These are phyloP conservation scores for Atractiella rhizophila DNA, from an alignment of 768 basidiomycete species.

Conservation along the genomic window DNA sequence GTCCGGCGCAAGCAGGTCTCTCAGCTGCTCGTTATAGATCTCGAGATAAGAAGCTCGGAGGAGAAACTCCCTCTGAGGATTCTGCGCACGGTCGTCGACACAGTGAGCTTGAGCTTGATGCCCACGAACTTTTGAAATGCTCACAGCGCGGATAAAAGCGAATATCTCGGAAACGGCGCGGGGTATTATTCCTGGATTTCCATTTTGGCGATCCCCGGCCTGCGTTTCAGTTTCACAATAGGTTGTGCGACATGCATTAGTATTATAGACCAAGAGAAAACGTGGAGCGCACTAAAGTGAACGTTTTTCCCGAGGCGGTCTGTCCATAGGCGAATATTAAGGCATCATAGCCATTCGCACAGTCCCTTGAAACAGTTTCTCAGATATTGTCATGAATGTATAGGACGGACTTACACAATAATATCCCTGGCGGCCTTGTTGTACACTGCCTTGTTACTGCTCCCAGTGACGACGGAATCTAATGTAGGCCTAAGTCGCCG, in stretches of 20 bases:
- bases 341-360: constrained; percentile 93
- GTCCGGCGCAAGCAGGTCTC: constrained; percentile 43
- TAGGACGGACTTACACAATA: constrained; percentile 7
- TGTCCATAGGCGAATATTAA: constrained; percentile 72
- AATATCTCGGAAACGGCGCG: constrained; percentile 82
- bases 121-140: constrained; percentile 6
- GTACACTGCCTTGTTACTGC: constrained; percentile 14
- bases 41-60: constrained; percentile 63
- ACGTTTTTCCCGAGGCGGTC: constrained; percentile 58
- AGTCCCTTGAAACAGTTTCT: constrained; percentile 18
- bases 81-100: constrained; percentile 17
- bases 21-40: constrained; percentile 37
- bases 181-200: constrained; percentile 85
- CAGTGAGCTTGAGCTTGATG: not conserved
- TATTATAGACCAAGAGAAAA: not conserved
- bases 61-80: constrained; percentile 69
- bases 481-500: not conserved
- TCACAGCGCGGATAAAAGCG: constrained; percentile 37
- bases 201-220: constrained; percentile 28
- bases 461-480: constrained; percentile 17
- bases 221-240: not conserved
- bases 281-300: constrained; percentile 23
- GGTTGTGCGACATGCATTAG: not conserved
- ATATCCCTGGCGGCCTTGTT: constrained; percentile 11
- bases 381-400: not conserved